phyloP scores from a whole-genome alignment of 1,139 yeast species.

The Magnusiomyces sp. region DNA sequence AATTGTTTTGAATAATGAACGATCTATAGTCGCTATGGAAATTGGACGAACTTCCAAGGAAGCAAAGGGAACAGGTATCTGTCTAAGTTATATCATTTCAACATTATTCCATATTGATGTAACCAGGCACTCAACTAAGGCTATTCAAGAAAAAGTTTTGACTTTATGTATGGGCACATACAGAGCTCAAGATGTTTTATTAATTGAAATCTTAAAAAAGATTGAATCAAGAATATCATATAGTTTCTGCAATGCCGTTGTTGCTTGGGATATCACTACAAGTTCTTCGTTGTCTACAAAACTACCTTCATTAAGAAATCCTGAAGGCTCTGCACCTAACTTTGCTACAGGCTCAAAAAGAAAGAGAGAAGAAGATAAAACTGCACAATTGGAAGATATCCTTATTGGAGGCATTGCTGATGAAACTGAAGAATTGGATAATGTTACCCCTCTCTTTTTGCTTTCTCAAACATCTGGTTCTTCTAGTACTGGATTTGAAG shows the following conservation, averaged over 20 bases:
- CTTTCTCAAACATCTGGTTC: background rate
- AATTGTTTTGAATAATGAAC: slow-evolving; percentile 48
- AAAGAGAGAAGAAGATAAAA: slow-evolving; percentile 4
- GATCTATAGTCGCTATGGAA: slow-evolving; percentile 9
- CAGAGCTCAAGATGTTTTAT: slow-evolving; percentile 50
- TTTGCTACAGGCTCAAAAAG: background rate
- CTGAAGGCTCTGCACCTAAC: background rate
- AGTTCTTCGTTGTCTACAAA: slow-evolving; percentile 2
- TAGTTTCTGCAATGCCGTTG: slow-evolving; percentile 13
- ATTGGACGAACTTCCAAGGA: slow-evolving; percentile 1
- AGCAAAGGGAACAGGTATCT: slow-evolving; percentile 12
- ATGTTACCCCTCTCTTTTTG: slow-evolving; percentile 2
- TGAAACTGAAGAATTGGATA: slow-evolving; percentile 1
- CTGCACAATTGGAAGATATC: slow-evolving; percentile 1
- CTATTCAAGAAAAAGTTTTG: slow-evolving; percentile 43
- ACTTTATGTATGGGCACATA: slow-evolving; percentile 54
- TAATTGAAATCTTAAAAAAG: slow-evolving; percentile 46
- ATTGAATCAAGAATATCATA: slow-evolving; percentile 39
- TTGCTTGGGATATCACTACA: slow-evolving; percentile 12
- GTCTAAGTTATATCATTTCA: slow-evolving; percentile 21
- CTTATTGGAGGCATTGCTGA: background rate
- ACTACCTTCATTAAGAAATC: background rate
- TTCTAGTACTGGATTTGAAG: slow-evolving; percentile 35
- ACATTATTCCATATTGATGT: slow-evolving; percentile 35
- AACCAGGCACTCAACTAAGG: slow-evolving; percentile 39